Evolutionary conservation across 2,329 filamentous ascomycete species (phyloP), one percentile per base, ranked within the genome.

Genomic region (Xylariomycetidae sp.): DNA sequence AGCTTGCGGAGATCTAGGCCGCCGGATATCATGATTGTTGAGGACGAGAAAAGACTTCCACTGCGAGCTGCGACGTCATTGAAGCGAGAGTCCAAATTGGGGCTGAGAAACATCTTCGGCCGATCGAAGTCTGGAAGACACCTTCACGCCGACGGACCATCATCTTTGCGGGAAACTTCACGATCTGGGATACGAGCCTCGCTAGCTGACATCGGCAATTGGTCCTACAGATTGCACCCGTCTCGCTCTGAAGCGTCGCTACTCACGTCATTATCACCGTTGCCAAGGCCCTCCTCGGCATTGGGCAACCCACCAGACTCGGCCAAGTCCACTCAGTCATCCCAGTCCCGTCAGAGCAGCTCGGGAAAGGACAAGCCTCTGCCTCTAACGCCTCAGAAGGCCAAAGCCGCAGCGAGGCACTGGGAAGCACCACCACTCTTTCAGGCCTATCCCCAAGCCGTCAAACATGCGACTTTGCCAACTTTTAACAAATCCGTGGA

Each of bases 401-500:
- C 30, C 20, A 30, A 22, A 18, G 34, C 35, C 6, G 35, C 31
- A 20, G 30, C 30, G 29, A 37, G 25, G 23, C 18, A 60, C 10
- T 85, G 79, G 79, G 72, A 76, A 35, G 74, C 80, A 12, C 85
- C 86, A 6, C 85, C 87, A 2, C 64, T 95, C 10, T 93, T 89
- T 56, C 84, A 94, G 56, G 87, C 85, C 10, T 94, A 88, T 54
- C 82, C 85, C 0, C 88, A 94, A 58, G 79, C 86, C 3, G 72
- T 86, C 45, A 88, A 84, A 50, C 76, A 92, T 56, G 79, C 76
- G 9, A 77, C 73, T 12, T 65, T 94, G 3, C 73, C 79, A 17
- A 73, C 82, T 12, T 81, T 82, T 23, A 74, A 72, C 2, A 60
- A 82, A 9, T 76, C 82, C 2, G 73, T 82, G 2, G 88, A 93